A percentile compares a stretch with the other conserved stretches of the same genome.
Conservation (phyloP, 441 rosid species). For the Melastoma candidum region DNA sequence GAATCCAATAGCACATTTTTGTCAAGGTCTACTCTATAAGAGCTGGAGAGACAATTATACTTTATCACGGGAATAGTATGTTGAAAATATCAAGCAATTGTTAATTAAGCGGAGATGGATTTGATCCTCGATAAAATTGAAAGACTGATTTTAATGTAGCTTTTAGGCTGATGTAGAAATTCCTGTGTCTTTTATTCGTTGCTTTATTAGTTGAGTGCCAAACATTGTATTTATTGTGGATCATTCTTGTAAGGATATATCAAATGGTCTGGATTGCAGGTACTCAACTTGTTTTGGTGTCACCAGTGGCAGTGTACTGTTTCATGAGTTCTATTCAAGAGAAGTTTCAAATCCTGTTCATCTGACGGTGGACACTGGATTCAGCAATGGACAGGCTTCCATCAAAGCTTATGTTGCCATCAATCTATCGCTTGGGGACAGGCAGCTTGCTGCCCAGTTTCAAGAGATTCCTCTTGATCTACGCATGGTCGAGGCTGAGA, state of each 20-base stretch:
- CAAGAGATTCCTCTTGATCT: constrained; percentile 93
- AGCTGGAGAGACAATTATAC: too few relatives aligned
- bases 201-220: too few relatives aligned
- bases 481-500: constrained; percentile 86
- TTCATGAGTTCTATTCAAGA: constrained; percentile 84
- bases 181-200: too few relatives aligned
- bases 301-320: constrained; percentile 78
- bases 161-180: too few relatives aligned
- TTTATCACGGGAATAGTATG: too few relatives aligned
- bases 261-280: constrained; percentile 27
- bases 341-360: constrained; percentile 86
- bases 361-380: constrained; percentile 75
- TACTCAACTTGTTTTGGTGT: constrained; percentile 91
- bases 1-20: not conserved
- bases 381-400: constrained; percentile 65
- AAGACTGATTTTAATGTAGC: too few relatives aligned
- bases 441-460: constrained; percentile 81
- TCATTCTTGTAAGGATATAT: too few relatives aligned
- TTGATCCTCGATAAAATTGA: too few relatives aligned
- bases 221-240: too few relatives aligned
- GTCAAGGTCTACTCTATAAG: too few relatives aligned
- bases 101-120: too few relatives aligned
- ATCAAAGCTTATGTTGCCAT: constrained; percentile 70
- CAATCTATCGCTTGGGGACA: constrained; percentile 70
- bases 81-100: too few relatives aligned